These are phyloP conservation scores for Draba incana DNA, from an alignment of 345 rosid genomes.

Conservation along the genomic window DNA sequence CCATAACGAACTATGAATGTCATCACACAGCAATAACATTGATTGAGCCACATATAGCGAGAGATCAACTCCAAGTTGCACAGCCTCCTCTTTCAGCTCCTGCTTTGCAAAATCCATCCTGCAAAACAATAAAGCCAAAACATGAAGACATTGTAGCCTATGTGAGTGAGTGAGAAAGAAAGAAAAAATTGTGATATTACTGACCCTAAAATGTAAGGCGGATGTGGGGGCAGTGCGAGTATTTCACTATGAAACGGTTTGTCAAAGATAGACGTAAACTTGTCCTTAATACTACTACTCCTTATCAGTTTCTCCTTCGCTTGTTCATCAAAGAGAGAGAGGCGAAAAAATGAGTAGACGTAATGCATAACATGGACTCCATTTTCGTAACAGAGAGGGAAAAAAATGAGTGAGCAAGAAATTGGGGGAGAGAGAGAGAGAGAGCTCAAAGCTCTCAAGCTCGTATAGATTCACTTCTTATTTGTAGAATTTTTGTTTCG, in stretches of 20 bases:
- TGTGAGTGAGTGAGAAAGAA: no score
- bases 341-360: background rate
- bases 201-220: constrained; percentile 1
- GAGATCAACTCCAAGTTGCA: constrained; percentile 18
- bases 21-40: constrained; percentile 22
- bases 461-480: no score
- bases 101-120: background rate
- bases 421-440: no score
- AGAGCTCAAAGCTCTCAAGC: no score
- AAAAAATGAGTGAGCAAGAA: no score
- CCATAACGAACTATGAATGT: constrained; percentile 1
- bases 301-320: background rate
- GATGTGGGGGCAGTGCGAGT: background rate
- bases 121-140: no score
- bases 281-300: background rate
- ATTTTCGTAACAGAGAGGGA: no score
- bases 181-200: no score
- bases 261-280: background rate
- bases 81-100: constrained; percentile 10
- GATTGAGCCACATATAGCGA: constrained; percentile 13
- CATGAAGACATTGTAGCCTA: no score
- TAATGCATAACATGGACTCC: background rate
- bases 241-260: background rate
- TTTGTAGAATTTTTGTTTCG: no score
- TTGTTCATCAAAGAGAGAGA: constrained; percentile 10